Percentiles rank a stretch among this genome's conserved stretches.
Conservation (phyloP, 169 alveolate species). For the Eimeria tenella region DNA sequence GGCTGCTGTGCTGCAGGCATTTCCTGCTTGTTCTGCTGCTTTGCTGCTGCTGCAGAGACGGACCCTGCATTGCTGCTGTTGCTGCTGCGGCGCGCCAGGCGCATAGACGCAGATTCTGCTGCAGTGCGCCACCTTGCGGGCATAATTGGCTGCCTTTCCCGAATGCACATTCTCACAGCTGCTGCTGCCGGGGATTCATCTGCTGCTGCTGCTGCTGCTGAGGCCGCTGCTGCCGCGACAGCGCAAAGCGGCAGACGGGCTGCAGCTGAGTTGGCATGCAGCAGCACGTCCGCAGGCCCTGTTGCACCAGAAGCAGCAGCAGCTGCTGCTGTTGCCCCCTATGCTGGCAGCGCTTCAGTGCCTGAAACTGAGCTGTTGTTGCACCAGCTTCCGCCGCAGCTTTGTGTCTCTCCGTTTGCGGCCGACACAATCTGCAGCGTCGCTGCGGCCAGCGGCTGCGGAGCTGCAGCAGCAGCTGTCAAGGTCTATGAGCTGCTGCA, state of each 20-base stretch:
- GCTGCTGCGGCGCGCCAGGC: constrained; percentile 42
- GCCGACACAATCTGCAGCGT: constrained; percentile 33
- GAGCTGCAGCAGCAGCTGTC: constrained; percentile 13
- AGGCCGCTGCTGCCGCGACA: background rate
- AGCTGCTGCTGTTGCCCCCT: background rate
- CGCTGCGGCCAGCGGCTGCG: constrained; percentile 9
- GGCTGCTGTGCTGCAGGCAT: background rate
- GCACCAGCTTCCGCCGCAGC: constrained; percentile 50
- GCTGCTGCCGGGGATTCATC: background rate
- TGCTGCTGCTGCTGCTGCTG: constrained; percentile 29
- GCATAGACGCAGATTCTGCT: background rate
- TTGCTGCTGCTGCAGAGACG: constrained; percentile 41
- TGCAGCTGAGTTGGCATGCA: background rate
- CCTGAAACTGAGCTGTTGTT: background rate
- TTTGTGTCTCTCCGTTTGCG: constrained; percentile 28
- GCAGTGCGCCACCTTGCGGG: constrained; percentile 18
- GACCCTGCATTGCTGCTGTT: constrained; percentile 39
- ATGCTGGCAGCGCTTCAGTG: background rate
- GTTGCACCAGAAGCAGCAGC: background rate
- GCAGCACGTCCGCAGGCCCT: background rate
- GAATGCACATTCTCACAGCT: constrained; percentile 14
- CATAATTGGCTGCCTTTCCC: constrained; percentile 15
- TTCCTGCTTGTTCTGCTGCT: background rate
- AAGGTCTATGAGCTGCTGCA: constrained; percentile 7
- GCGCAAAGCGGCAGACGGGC: background rate